Evolutionary conservation across 2,329 filamentous ascomycete species (phyloP), one percentile per base, ranked within the genome.

Genomic region (Ampelomyces quisqualis): DNA sequence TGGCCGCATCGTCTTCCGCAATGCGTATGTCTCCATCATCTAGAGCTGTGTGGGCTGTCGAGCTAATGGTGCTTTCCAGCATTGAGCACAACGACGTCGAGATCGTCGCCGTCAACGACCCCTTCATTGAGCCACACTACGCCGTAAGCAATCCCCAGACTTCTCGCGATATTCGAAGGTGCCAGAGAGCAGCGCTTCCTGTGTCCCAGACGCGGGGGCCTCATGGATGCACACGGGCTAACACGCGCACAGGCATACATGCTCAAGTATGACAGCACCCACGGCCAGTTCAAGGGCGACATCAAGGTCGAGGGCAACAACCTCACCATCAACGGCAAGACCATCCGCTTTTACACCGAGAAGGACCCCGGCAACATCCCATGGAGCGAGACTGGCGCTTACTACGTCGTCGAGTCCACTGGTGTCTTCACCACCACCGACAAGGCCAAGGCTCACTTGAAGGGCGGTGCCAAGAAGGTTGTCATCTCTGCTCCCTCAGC

Each of bases 391-490:
- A 85, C 88, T 54, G 88, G 86, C 67, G 91, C 88, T 68, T 81
- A 88, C 70, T 97, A 97, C 84, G 80, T 97, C 65, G 88, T 97
- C 71, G 90, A 97, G 84, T 94, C 90, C 62, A 96, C 90, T 53
- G 90, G 90, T 85, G 90, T 96, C 72, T 97, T 97, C 88, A 97
- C 91, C 81, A 96, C 90, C 78, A 90, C 78, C 66, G 91, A 95
- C 56, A 95, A 95, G 88, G 91, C 91, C 72, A 82, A 80, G 69
- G 88, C 87, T 64, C 91, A 97, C 78, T 84, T 97, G 79, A 85
- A 87, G 77, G 91, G 90, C 72, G 91, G 91, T 74, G 91, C 91
- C 74, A 96, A 96, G 88, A 95, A 95, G 85, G 91, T 79, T 51
- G 72, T 78, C 69, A 79, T 91, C 81, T 93, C 88, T 61, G 88